A percentile compares a stretch with the other conserved stretches of the same genome.
Conservation (phyloP, 805 yeast species). For the Yarrowia porcina region DNA sequence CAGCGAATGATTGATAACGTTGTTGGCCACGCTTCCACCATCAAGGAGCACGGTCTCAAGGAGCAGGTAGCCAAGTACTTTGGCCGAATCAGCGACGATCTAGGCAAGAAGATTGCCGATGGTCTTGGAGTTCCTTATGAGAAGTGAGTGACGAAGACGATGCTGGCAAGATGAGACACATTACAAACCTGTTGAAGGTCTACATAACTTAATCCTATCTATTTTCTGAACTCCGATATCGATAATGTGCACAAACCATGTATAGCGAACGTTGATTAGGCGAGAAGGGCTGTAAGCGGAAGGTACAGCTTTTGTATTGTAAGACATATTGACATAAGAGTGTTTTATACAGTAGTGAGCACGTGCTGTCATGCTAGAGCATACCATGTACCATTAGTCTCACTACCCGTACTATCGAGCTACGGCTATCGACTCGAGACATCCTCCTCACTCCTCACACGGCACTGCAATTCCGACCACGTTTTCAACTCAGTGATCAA, state of each 20-base stretch:
- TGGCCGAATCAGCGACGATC: slow-evolving; percentile 20
- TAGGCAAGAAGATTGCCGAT: slow-evolving; percentile 20
- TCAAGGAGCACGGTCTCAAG: slow-evolving; percentile 22
- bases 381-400: too few species aligned
- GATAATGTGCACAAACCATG: background rate
- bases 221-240: background rate
- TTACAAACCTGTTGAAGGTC: too few species aligned
- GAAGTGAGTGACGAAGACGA: too few species aligned
- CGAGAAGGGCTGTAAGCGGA: too few species aligned
- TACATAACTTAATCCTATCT: background rate
- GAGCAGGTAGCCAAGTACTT: slow-evolving; percentile 24
- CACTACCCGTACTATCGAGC: too few species aligned
- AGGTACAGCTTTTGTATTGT: too few species aligned
- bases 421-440: too few species aligned
- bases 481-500: background rate
- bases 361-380: too few species aligned
- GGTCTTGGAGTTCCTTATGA: slow-evolving; percentile 6
- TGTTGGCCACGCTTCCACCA: slow-evolving; percentile 14
- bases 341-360: too few species aligned
- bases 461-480: background rate
- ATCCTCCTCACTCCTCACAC: background rate
- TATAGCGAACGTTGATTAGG: slow-evolving; percentile 3
- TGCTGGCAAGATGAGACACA: too few species aligned
- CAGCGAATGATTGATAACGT: slow-evolving; percentile 24
- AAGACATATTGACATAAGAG: too few species aligned